Conservation (phyloP, 1,284 basidiomycete species). For the Microstroma glucosiphilum region DNA sequence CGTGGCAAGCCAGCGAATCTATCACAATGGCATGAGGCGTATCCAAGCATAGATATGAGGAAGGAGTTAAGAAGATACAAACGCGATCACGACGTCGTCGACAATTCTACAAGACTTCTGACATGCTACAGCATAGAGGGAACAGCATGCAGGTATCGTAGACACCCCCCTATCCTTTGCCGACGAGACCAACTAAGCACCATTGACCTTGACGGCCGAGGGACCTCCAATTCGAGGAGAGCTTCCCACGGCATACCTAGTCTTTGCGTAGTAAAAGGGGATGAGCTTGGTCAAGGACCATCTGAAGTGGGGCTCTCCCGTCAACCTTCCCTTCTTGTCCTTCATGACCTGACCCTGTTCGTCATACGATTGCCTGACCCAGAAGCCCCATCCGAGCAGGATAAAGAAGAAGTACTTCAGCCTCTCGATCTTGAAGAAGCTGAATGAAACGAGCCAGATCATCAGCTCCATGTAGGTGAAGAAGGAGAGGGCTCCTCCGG, state of each 20-base stretch:
- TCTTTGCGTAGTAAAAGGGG: not conserved
- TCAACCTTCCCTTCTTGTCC: conserved; percentile 7
- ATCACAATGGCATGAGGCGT: too few relatives aligned
- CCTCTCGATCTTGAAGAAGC: conserved; percentile 28
- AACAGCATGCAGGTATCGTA: not conserved
- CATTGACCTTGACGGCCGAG: conserved; percentile 1
- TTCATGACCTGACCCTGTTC: not conserved
- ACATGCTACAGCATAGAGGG: not conserved
- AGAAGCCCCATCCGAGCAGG: conserved; percentile 41
- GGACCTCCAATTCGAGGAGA: not conserved
- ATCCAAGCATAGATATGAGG: too few relatives aligned
- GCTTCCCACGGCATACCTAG: not conserved
- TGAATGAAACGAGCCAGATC: conserved; percentile 43
- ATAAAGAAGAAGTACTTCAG: conserved; percentile 33
- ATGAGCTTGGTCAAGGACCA: conserved; percentile 11
- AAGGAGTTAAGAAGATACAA: too few relatives aligned
- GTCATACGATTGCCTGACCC: conserved; percentile 20
- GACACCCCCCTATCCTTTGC: not conserved
- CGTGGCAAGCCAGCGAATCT: too few relatives aligned
- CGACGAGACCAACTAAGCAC: not conserved
- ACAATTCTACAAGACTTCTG: not conserved
- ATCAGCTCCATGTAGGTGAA: conserved; percentile 63
- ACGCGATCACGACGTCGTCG: not conserved
- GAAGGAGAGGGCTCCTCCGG: conserved; percentile 60
- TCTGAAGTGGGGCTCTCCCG: conserved; percentile 9